Percentiles rank a stretch among this genome's conserved stretches.
Conservation (phyloP, 225 moss, liverwort and hornwort species). For the Bryoerythrophyllum caledonicum region DNA sequence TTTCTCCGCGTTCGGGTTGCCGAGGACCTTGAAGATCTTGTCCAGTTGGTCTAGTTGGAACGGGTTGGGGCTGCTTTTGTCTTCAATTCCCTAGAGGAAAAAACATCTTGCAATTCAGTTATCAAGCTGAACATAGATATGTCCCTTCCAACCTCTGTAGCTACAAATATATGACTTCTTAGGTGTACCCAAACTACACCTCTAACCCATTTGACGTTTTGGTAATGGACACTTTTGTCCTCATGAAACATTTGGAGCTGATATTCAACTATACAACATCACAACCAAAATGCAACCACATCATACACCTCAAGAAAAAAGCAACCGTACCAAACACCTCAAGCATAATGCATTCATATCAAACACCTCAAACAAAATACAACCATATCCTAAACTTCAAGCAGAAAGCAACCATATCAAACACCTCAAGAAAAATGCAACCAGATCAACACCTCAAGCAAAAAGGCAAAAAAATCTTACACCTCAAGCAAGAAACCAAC, state of each 20-base stretch:
- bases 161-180: too few species aligned
- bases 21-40: slow-evolving; percentile 95
- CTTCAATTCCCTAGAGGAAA: slow-evolving; percentile 74
- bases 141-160: too few species aligned
- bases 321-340: not conserved
- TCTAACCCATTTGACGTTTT: too few species aligned
- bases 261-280: not conserved
- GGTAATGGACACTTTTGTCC: too few species aligned
- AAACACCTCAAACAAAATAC: too few species aligned
- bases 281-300: not conserved
- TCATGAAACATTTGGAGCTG: too few species aligned
- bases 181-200: too few species aligned
- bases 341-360: not conserved
- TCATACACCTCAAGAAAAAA: not conserved
- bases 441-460: not conserved
- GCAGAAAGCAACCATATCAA: too few species aligned
- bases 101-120: not conserved
- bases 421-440: not conserved
- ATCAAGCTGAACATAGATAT: too few species aligned
- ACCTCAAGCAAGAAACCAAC: not conserved
- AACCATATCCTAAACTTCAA: too few species aligned
- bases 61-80: slow-evolving; percentile 88
- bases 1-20: slow-evolving; percentile 89
- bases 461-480: not conserved
- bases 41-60: slow-evolving; percentile 97